Evolutionary conservation across 2,329 filamentous ascomycete genomes (phyloP).

Genomic region (Elsinoe australis): DNA sequence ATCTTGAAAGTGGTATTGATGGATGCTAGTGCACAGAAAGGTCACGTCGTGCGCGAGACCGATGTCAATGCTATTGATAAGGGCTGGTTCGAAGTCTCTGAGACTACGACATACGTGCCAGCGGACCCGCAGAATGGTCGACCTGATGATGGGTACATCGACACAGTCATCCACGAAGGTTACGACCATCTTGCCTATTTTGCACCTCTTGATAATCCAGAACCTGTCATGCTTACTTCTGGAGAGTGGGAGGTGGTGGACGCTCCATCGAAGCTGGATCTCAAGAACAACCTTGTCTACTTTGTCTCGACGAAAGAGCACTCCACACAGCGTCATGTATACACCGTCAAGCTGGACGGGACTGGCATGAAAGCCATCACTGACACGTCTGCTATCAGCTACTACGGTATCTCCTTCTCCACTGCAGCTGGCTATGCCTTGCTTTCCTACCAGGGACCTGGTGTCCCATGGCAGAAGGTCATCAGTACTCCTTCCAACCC

Average conservation of each 20-base stretch:
- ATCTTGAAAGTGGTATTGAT: constrained; percentile 80
- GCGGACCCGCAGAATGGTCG: constrained; percentile 65
- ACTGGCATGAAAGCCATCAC: constrained; percentile 63
- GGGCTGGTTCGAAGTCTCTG: constrained; percentile 93
- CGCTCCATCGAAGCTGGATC: constrained; percentile 75
- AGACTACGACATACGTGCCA: constrained; percentile 77
- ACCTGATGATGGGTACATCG: constrained; percentile 80
- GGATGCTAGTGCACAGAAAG: constrained; percentile 64
- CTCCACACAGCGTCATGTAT: constrained; percentile 83
- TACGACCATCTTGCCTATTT: constrained; percentile 94
- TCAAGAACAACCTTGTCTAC: constrained; percentile 81
- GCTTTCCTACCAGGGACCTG: constrained; percentile 75
- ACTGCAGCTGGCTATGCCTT: constrained; percentile 71
- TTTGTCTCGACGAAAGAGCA: constrained; percentile 81
- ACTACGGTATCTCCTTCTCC: constrained; percentile 79
- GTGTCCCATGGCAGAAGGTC: constrained; percentile 84
- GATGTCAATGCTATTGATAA: constrained; percentile 82
- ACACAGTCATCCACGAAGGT: constrained; percentile 77
- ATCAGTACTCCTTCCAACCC: constrained; percentile 69
- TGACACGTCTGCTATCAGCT: constrained; percentile 63
- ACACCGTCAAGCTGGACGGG: constrained; percentile 79
- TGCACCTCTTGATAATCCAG: constrained; percentile 70
- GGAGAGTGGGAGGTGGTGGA: constrained; percentile 88
- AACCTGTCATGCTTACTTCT: constrained; percentile 78
- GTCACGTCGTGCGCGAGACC: constrained; percentile 68